Conservation (phyloP, 148 eudicot genomes). For the Polygonum aviculare region DNA sequence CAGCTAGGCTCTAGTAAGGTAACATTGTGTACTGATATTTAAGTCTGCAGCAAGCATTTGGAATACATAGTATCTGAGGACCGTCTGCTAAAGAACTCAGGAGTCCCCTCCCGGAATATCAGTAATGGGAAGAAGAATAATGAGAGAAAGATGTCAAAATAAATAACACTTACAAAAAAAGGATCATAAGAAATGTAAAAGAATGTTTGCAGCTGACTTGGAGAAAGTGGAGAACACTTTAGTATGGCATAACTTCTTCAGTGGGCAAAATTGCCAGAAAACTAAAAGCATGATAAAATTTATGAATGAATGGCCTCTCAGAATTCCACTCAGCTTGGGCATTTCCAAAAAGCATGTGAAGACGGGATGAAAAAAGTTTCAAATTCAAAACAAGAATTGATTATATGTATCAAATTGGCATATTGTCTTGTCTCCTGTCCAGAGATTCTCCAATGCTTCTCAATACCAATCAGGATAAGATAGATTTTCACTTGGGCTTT, state of each 20-base stretch:
- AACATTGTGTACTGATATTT: background rate
- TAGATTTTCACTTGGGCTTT: background rate
- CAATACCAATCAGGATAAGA: conserved; percentile 6
- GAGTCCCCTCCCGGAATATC: background rate
- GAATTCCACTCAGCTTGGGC: conserved; percentile 1
- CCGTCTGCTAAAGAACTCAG: background rate
- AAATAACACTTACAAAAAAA: background rate
- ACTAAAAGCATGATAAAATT: background rate
- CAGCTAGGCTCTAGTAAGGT: background rate
- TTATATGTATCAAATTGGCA: conserved; percentile 7
- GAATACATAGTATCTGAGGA: background rate
- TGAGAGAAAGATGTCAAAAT: background rate
- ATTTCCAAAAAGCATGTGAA: background rate
- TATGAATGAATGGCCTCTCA: background rate
- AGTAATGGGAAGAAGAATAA: background rate
- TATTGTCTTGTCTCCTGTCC: conserved; percentile 9
- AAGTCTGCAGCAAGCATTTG: background rate
- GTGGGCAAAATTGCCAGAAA: conserved; percentile 7
- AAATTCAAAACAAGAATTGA: conserved; percentile 6
- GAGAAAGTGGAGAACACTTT: conserved; percentile 6
- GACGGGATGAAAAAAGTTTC: background rate
- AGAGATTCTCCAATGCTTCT: conserved; percentile 7
- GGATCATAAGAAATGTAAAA: background rate
- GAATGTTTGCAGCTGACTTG: conserved; percentile 1
- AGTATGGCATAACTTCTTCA: conserved; percentile 2